Evolutionary conservation across 2,329 filamentous ascomycete species (phyloP).

Genomic region (Rasamsonia emersonii): DNA sequence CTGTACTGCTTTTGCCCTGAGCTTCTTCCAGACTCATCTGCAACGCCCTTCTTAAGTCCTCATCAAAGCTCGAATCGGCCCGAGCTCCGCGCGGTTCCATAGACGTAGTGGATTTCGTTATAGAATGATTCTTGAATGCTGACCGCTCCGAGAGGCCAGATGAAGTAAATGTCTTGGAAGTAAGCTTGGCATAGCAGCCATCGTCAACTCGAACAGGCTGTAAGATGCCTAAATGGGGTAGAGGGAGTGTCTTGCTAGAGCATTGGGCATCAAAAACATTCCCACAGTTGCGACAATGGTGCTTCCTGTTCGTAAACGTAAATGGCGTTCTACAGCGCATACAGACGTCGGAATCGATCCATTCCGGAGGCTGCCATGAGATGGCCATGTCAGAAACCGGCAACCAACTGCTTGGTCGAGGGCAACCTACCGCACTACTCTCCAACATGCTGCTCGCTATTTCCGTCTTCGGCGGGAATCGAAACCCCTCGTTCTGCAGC

Average conservation of each 20-base stretch:
- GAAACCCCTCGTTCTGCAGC: slow-evolving; percentile 75
- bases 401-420: too few species aligned
- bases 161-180: slow-evolving; percentile 52
- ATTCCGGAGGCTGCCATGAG: slow-evolving; percentile 75
- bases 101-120: slow-evolving; percentile 57
- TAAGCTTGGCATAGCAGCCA: slow-evolving; percentile 85
- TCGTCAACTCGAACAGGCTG: slow-evolving; percentile 91
- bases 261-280: slow-evolving; percentile 96
- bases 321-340: slow-evolving; percentile 95
- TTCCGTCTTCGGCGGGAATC: slow-evolving; percentile 77
- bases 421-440: slow-evolving; percentile 82
- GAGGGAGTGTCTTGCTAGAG: slow-evolving; percentile 75
- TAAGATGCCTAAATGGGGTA: slow-evolving; percentile 87
- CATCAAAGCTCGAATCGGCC: slow-evolving; percentile 85
- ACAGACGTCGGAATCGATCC: slow-evolving; percentile 95
- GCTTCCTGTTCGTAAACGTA: slow-evolving; percentile 96
- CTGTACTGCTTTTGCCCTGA: slow-evolving; percentile 59
- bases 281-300: slow-evolving; percentile 95
- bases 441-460: slow-evolving; percentile 98
- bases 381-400: background rate
- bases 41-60: slow-evolving; percentile 84
- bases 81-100: slow-evolving; percentile 90
- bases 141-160: slow-evolving; percentile 33
- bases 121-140: slow-evolving; percentile 39
- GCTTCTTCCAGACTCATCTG: slow-evolving; percentile 97